Base-by-base conservation (phyloP, 1,139 yeast genomes). In the Suhomyces anneliseae region DNA sequence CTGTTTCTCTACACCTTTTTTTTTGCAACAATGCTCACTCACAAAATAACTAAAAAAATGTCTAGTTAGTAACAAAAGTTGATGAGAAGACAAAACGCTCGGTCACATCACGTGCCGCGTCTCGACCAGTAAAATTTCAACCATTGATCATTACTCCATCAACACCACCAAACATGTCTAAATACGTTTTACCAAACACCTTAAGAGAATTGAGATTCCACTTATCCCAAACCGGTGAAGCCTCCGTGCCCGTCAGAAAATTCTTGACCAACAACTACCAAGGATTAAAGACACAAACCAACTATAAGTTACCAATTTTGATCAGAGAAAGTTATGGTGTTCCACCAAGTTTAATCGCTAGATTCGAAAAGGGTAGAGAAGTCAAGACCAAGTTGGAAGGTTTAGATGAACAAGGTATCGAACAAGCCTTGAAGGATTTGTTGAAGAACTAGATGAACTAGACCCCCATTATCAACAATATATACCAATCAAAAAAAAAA, bases 181-280 rank as follows among this genome's bases (percentile, higher is more conserved):
- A 80, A 64, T 78, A 78, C 62, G 77, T 78, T 42, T 72, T 86
- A 52, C 88, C 92, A 39, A 71, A 73, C 50, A 79, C 87, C 27
- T 78, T 87, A 56, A 86, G 78, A 64, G 95, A 87, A 72, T 76
- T 87, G 61, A 81, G 95, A 66, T 86, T 87, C 69, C 89, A 87
- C 61, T 77, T 87, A 54, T 84, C 90, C 44, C 95, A 87, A 68
- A 79, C 87, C 29, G 88, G 89, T 33, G 82, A 82, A 54, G 82
- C 89, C 9, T 81, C 90, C 27, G 74, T 76, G 27, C 83, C 87
- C 27, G 74, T 85, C 59, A 78, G 88, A 65, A 69, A 78, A 37
- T 87, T 85, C 61, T 74, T 87, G 58, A 68, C 79, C 49, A 72
- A 78, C 51, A 75, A 83, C 66, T 87, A 87, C 66, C 81, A 85